Percentiles rank a stretch among this genome's conserved stretches.
These are phyloP conservation scores for Paragyromitra xinjiangensis DNA, from an alignment of 495 filamentous ascomycete species.

Conservation along the genomic window DNA sequence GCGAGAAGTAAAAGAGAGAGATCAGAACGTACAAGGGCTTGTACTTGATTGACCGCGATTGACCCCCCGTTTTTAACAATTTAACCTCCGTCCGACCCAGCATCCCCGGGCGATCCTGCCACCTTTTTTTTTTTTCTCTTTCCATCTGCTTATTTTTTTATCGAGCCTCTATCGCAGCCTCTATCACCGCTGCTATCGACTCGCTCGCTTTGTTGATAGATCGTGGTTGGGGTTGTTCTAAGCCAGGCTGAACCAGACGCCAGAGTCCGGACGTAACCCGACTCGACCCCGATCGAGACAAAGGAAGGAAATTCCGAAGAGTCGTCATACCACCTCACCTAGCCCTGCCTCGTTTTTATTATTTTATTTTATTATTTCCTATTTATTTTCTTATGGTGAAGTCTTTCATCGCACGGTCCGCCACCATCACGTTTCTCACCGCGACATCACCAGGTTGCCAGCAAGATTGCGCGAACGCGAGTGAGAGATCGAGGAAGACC, in stretches of 20 bases:
- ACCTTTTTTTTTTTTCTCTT: conserved; percentile 36
- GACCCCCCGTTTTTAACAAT: conserved; percentile 24
- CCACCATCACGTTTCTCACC: conserved; percentile 44
- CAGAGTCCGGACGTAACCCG: conserved; percentile 39
- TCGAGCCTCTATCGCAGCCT: conserved; percentile 43
- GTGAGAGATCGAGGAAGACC: conserved; percentile 36
- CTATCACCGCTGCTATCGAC: conserved; percentile 49
- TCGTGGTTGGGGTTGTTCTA: conserved; percentile 40
- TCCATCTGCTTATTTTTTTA: conserved; percentile 46
- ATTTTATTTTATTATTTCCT: conserved; percentile 21
- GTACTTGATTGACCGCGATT: conserved; percentile 37
- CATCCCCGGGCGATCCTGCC: conserved; percentile 43
- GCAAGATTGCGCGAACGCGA: conserved; percentile 31
- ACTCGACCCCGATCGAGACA: conserved; percentile 52
- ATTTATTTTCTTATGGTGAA: conserved; percentile 31
- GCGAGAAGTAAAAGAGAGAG: conserved; percentile 7
- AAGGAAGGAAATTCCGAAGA: conserved; percentile 42
- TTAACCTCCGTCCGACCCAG: conserved; percentile 46
- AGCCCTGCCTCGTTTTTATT: conserved; percentile 42
- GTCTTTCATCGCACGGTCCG: conserved; percentile 32
- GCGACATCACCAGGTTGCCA: conserved; percentile 38
- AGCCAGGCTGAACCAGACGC: conserved; percentile 39
- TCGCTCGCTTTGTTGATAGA: conserved; percentile 57
- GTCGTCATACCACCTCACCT: conserved; percentile 50
- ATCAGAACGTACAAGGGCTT: conserved; percentile 4